Conservation (phyloP, 1,284 basidiomycete species). For the Microbotryum violaceum region DNA sequence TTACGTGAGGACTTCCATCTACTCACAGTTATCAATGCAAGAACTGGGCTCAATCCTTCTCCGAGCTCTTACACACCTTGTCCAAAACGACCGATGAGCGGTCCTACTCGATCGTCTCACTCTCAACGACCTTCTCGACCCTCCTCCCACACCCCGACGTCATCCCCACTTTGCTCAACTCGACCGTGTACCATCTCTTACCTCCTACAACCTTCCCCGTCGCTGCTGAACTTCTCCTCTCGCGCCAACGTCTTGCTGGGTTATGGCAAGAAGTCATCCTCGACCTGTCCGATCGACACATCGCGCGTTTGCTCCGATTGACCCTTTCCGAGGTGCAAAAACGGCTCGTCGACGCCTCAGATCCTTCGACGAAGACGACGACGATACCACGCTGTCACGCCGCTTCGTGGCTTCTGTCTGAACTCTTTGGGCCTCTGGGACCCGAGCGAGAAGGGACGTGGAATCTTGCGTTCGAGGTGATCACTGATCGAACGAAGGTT, state of each 20-base stretch:
- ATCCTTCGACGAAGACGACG: background rate
- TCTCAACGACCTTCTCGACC: background rate
- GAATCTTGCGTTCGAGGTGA: background rate
- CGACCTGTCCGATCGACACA: conserved; percentile 15
- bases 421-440: conserved; percentile 12
- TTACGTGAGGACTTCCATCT: background rate
- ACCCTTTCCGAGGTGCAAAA: conserved; percentile 3
- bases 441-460: background rate
- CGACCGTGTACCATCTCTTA: conserved; percentile 6
- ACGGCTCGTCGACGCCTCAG: background rate
- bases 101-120: background rate
- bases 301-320: conserved; percentile 7
- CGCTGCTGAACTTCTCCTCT: conserved; percentile 4
- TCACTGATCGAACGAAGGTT: background rate
- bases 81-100: background rate
- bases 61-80: conserved; percentile 10
- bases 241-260: conserved; percentile 4
- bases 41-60: background rate
- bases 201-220: conserved; percentile 12
- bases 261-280: conserved; percentile 7
- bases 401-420: conserved; percentile 7
- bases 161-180: conserved; percentile 1
- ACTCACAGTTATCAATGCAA: background rate
- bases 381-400: background rate
- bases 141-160: conserved; percentile 1